Conservation (phyloP, 2,329 filamentous ascomycete species). For the Graphium sp. region DNA sequence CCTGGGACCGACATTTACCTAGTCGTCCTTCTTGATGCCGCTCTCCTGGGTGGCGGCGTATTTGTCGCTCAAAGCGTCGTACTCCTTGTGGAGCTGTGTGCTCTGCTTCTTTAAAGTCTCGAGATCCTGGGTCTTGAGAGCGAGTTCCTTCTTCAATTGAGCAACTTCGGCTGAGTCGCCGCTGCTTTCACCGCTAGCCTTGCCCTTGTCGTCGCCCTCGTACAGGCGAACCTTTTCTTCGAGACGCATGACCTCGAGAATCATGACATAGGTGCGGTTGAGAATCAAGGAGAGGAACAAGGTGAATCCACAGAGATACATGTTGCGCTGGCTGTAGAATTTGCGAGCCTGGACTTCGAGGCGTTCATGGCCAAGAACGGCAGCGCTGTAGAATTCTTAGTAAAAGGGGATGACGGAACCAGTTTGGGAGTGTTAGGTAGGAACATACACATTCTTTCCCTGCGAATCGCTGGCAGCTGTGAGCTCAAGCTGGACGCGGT, state of each 20-base stretch:
- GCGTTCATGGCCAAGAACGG: constrained; percentile 77
- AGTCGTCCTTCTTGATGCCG: constrained; percentile 41
- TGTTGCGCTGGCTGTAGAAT: constrained; percentile 99
- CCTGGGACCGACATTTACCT: too few species aligned
- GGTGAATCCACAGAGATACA: constrained; percentile 99
- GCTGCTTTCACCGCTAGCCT: constrained; percentile 30
- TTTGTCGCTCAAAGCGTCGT: constrained; percentile 72
- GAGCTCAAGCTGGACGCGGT: constrained; percentile 87
- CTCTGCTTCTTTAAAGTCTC: constrained; percentile 86
- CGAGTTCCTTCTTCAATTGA: constrained; percentile 52
- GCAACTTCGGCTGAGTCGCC: constrained; percentile 64
- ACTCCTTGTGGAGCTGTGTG: constrained; percentile 68
- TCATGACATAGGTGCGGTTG: constrained; percentile 98
- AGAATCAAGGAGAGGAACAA: constrained; percentile 97
- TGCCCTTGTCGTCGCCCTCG: constrained; percentile 44
- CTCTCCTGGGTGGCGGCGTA: constrained; percentile 41
- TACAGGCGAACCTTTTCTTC: constrained; percentile 81
- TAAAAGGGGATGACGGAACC: too few species aligned
- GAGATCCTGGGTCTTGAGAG: constrained; percentile 68
- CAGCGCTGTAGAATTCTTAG: constrained; percentile 29
- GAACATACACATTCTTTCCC: constrained; percentile 23
- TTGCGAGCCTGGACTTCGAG: constrained; percentile 98
- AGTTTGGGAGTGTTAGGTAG: background rate
- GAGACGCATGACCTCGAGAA: constrained; percentile 75
- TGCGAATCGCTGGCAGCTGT: constrained; percentile 48